Base-by-base conservation (phyloP, 169 alveolate species). In the Plasmodium chabaudi region DNA sequence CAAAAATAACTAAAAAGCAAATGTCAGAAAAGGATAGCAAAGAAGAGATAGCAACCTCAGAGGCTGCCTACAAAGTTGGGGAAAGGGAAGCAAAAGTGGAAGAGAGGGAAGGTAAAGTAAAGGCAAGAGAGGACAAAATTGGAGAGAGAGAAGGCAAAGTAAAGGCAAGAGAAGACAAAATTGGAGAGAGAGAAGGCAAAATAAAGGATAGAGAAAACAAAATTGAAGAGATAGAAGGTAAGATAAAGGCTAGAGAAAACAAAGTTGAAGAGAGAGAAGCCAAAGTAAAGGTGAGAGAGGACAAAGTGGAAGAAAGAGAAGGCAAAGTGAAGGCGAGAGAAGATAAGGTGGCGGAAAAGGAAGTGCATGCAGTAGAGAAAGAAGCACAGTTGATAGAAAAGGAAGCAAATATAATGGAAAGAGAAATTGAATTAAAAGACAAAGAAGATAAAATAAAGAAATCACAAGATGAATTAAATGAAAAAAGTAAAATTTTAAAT, bases 161-260 rank as follows among this genome's bases (percentile, higher is more conserved):
- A 0, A 13, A 21, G 7, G 12, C 55, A 27, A 70, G 39, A 19
- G 84, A 70, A 25, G 53, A 15, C 10, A 59, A 9, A 19, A 39
- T 34, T 42, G 72, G n/a, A 49, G 9, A 65, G 0, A 39, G 44
- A 39, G 21, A 17, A 10, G 9, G n/a, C 21, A 7, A 9, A 5
- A 49, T 7, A 0, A 39, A 25, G 44, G 61, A 57, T 6, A 47
- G 44, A 42, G 23, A 59, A 5, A 4, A 3, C n/a, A 12, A 17
- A 23, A 21, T 15, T 15, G 64, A 73, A 13, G 72, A 73, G 25
- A 25, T 27, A 59, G 57, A 73, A 23, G 64, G 19, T 25, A 42
- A 21, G 44, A 51, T 25, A 1, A 59, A 44, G 10, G 55, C 0
- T n/a, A n/a, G 42, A 17, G 42, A 23, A 5, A 1, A 1, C 19